These are phyloP conservation scores for Pichia heedii DNA, from an alignment of 805 yeast species.

Conservation along the genomic window DNA sequence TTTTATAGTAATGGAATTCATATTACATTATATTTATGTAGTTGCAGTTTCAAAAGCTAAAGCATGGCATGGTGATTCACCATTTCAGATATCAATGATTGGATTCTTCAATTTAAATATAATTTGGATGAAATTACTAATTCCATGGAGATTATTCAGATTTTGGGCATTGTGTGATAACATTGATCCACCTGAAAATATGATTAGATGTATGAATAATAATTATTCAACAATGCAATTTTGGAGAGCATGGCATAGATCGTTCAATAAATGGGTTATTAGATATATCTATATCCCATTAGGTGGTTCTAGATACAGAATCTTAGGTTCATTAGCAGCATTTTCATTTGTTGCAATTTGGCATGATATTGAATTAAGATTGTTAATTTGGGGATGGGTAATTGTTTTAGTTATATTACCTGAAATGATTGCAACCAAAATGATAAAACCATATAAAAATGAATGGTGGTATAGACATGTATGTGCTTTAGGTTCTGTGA, in stretches of 20 bases:
- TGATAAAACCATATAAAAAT: constrained; percentile 25
- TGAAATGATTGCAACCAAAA: constrained; percentile 56
- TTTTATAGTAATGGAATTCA: constrained; percentile 77
- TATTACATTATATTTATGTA: constrained; percentile 82
- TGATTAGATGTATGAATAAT: constrained; percentile 93
- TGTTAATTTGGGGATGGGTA: constrained; percentile 94
- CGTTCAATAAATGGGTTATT: constrained; percentile 82
- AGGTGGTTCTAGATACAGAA: constrained; percentile 70
- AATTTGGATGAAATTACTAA: constrained; percentile 84
- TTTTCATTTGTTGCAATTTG: constrained; percentile 94
- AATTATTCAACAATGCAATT: constrained; percentile 90
- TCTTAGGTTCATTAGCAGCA: constrained; percentile 72
- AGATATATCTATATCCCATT: constrained; percentile 86
- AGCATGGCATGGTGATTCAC: constrained; percentile 85
- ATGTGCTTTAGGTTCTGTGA: constrained; percentile 82
- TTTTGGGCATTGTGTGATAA: constrained; percentile 90
- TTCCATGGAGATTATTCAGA: constrained; percentile 95
- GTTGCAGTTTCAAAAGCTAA: constrained; percentile 85
- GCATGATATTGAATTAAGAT: constrained; percentile 90
- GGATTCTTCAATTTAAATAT: constrained; percentile 84
- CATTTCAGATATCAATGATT: constrained; percentile 91
- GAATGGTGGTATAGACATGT: constrained; percentile 69
- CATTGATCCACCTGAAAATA: constrained; percentile 94
- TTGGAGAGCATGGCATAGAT: constrained; percentile 99
- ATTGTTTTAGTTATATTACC: constrained; percentile 82